phyloP scores from a whole-genome alignment of 805 yeast genomes.

The Yarrowia deformans region DNA sequence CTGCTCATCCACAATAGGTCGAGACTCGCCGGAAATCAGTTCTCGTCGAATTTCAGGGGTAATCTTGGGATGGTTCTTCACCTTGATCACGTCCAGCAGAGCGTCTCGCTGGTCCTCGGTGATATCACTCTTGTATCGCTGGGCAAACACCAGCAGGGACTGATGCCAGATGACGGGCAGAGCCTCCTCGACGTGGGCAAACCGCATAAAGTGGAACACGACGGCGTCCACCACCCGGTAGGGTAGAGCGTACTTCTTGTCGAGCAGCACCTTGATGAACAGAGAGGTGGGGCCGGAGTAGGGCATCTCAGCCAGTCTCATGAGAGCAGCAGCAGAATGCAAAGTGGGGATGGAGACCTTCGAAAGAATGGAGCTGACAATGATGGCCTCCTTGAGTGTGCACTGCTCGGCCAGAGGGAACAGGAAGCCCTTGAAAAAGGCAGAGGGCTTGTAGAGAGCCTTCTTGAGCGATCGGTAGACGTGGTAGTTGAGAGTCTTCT shows the following conservation, averaged over 20 bases:
- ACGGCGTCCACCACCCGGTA: slow-evolving; percentile 94
- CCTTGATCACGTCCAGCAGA: slow-evolving; percentile 86
- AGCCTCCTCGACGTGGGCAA: slow-evolving; percentile 57
- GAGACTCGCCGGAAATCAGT: slow-evolving; percentile 74
- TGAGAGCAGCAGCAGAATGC: slow-evolving; percentile 94
- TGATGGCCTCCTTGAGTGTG: slow-evolving; percentile 90
- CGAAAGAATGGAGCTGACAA: slow-evolving; percentile 88
- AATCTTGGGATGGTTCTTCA: slow-evolving; percentile 84
- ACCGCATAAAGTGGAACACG: slow-evolving; percentile 92
- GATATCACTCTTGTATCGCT: slow-evolving; percentile 94
- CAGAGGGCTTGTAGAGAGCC: slow-evolving; percentile 94
- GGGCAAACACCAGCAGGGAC: slow-evolving; percentile 92
- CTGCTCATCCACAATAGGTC: slow-evolving; percentile 41
- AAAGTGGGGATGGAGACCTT: slow-evolving; percentile 92
- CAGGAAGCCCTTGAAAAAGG: slow-evolving; percentile 94
- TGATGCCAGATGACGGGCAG: slow-evolving; percentile 98
- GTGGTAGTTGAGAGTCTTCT: slow-evolving; percentile 81
- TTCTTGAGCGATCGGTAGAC: slow-evolving; percentile 90
- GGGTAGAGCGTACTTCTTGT: slow-evolving; percentile 95
- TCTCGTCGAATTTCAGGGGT: slow-evolving; percentile 96
- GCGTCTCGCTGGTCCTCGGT: slow-evolving; percentile 99
- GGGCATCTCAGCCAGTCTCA: slow-evolving; percentile 81
- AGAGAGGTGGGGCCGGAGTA: slow-evolving; percentile 89
- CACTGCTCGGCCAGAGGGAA: slow-evolving; percentile 88
- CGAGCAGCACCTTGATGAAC: slow-evolving; percentile 85